phyloP scores from a whole-genome alignment of 2,329 filamentous ascomycete genomes.

The Diaporthe sp. region DNA sequence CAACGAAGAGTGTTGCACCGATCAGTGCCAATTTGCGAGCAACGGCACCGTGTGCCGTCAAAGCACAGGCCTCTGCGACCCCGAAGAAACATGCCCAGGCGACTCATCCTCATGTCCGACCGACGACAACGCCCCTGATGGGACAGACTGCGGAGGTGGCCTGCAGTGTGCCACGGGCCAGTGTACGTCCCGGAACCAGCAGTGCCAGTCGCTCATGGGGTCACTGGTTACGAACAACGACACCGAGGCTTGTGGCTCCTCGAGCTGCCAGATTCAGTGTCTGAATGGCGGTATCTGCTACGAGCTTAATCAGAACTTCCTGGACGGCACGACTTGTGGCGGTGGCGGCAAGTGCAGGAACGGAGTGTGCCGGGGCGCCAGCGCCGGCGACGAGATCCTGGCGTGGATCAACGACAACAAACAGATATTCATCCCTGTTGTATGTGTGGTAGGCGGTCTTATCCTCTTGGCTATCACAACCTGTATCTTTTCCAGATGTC shows the following conservation, averaged over 20 bases:
- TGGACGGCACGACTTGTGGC: conserved; percentile 89
- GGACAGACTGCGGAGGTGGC: conserved; percentile 76
- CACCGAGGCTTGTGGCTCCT: conserved; percentile 80
- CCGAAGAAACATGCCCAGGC: conserved; percentile 84
- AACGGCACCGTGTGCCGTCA: conserved; percentile 81
- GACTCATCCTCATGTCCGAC: conserved; percentile 76
- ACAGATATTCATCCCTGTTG: conserved; percentile 84
- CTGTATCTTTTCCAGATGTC: conserved; percentile 61
- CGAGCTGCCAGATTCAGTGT: conserved; percentile 82
- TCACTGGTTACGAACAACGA: conserved; percentile 78
- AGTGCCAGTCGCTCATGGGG: conserved; percentile 89
- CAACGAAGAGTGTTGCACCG: conserved; percentile 85
- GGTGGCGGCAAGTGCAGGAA: conserved; percentile 83
- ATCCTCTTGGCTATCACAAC: conserved; percentile 74
- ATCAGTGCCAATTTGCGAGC: conserved; percentile 73
- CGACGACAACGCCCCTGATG: conserved; percentile 78
- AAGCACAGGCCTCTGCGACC: conserved; percentile 85
- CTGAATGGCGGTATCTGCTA: conserved; percentile 76
- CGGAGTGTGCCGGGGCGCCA: conserved; percentile 79
- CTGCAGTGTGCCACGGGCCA: conserved; percentile 90
- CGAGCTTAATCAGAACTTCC: conserved; percentile 86
- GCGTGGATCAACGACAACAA: conserved; percentile 84
- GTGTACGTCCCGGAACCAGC: conserved; percentile 90
- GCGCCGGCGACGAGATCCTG: conserved; percentile 75
- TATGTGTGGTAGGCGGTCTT: conserved; percentile 76